These are phyloP conservation scores for Anthracocystis walkeri DNA, from an alignment of 1,284 basidiomycete genomes.

Conservation along the genomic window DNA sequence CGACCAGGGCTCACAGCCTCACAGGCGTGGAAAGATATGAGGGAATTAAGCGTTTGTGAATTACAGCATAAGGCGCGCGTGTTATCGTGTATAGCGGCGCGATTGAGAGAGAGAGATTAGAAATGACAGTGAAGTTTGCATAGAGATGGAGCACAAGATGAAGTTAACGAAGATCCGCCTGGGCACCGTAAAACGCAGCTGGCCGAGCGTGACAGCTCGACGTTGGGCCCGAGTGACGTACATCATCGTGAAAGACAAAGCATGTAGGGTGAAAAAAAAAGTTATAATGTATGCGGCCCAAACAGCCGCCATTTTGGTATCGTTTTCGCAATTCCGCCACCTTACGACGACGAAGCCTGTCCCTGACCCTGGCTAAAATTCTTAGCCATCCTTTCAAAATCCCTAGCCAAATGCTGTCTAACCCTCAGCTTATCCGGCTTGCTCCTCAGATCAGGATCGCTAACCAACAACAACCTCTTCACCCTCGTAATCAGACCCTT, in stretches of 20 bases:
- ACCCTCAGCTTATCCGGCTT: slow-evolving; percentile 52
- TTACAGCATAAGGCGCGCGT: too few species aligned
- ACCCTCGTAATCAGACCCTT: slow-evolving; percentile 62
- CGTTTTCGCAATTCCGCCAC: neutral
- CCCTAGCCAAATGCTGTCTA: slow-evolving; percentile 57
- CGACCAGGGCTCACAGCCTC: neutral
- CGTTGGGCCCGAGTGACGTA: too few species aligned
- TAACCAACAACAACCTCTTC: slow-evolving; percentile 58
- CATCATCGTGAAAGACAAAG: too few species aligned
- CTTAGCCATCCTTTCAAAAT: slow-evolving; percentile 61
- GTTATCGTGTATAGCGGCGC: too few species aligned
- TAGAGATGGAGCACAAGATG: too few species aligned
- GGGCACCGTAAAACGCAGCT: too few species aligned
- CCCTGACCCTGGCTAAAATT: slow-evolving; percentile 32
- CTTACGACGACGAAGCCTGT: neutral
- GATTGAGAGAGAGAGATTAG: too few species aligned
- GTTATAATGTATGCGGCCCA: too few species aligned
- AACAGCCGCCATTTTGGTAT: neutral
- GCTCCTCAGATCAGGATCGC: slow-evolving; percentile 48
- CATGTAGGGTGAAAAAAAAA: too few species aligned
- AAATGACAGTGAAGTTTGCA: too few species aligned
- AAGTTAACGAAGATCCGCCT: too few species aligned
- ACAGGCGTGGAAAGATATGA: neutral
- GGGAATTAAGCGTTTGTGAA: neutral
- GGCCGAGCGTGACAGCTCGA: too few species aligned